phyloP scores from a whole-genome alignment of 371 early-diverging fungal species.

The Mortierella sp. region DNA sequence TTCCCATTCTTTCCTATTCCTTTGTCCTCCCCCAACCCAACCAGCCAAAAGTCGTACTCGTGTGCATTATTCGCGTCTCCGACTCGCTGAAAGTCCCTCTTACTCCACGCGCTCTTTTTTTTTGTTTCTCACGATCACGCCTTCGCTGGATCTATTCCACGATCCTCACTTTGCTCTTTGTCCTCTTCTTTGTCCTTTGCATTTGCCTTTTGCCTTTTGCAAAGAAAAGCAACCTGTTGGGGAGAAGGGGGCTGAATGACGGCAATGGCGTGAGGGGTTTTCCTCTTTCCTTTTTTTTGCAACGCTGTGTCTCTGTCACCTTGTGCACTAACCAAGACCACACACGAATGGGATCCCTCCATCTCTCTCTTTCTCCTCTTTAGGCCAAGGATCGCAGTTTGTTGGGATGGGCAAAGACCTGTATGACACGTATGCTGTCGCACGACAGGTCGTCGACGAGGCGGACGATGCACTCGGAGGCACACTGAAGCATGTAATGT shows the following conservation, averaged over 20 bases:
- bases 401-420: conserved; percentile 95
- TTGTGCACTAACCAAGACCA: neutral
- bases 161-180: no score
- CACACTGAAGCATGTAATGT: conserved; percentile 78
- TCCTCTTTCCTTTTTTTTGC: neutral
- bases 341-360: neutral
- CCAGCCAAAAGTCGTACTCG: neutral
- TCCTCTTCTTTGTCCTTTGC: no score
- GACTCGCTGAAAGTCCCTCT: no score
- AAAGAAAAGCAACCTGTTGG: no score
- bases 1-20: neutral
- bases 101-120: no score
- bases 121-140: no score
- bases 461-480: conserved; percentile 85
- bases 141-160: no score
- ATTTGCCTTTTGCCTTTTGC: no score
- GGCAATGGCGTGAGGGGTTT: neutral
- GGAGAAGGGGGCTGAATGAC: no score
- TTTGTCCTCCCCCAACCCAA: neutral
- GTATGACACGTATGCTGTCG: conserved; percentile 77
- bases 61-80: neutral
- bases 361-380: neutral
- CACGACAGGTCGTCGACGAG: conserved; percentile 88
- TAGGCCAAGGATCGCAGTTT: conserved; percentile 89
- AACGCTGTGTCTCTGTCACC: neutral